Percentiles rank a stretch among this genome's conserved stretches.
Conservation (phyloP, 768 basidiomycete species). For the Mycena capillaripes region DNA sequence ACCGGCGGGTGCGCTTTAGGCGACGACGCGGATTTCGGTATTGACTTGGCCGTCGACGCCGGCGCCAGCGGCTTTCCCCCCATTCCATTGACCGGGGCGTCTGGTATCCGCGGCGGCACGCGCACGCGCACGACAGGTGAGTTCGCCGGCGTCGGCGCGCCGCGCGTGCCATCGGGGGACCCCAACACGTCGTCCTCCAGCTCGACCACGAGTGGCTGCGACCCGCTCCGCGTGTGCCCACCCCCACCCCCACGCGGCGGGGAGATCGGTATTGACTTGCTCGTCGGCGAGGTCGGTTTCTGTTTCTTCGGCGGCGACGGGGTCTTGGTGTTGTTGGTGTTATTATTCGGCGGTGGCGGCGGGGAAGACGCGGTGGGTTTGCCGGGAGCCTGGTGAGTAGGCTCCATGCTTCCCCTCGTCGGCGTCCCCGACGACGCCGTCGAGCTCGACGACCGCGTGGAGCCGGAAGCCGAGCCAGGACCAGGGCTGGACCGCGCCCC, state of each 20-base stretch:
- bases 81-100: no score
- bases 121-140: slow-evolving; percentile 62
- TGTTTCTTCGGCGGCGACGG: not conserved
- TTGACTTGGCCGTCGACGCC: slow-evolving; percentile 20
- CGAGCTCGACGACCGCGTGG: no score
- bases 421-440: slow-evolving; percentile 32
- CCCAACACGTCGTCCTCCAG: not conserved
- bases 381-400: no score
- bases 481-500: no score
- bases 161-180: not conserved
- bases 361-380: slow-evolving; percentile 23
- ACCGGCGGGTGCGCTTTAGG: slow-evolving; percentile 7
- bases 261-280: slow-evolving; percentile 34
- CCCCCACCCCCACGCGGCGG: slow-evolving; percentile 1
- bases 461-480: no score
- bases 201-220: not conserved
- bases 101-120: slow-evolving; percentile 20
- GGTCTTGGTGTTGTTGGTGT: not conserved
- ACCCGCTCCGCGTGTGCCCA: not conserved
- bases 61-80: not conserved
- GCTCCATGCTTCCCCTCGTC: slow-evolving; percentile 11
- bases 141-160: slow-evolving; percentile 70
- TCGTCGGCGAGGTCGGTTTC: slow-evolving; percentile 13
- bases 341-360: not conserved
- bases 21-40: not conserved